A percentile compares a stretch with the other conserved stretches of the same genome.
phyloP scores from a whole-genome alignment of 78 protist species.

The Trichosphaerium sp. region DNA sequence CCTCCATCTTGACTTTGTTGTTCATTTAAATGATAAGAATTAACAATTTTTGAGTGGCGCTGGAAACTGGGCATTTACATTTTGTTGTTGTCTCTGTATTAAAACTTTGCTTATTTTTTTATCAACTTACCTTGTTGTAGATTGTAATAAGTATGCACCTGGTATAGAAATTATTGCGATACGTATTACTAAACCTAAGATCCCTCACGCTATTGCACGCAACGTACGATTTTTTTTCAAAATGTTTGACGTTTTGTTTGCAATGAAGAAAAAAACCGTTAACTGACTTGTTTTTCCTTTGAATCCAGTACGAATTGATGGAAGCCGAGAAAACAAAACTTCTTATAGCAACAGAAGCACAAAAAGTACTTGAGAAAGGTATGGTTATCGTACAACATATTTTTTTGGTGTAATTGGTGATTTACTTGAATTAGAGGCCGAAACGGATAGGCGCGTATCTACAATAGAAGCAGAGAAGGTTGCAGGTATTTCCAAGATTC shows the following conservation, averaged over 20 bases:
- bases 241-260: slow-evolving; percentile 9
- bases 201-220: slow-evolving; percentile 18
- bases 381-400: too few species aligned
- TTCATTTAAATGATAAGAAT: too few species aligned
- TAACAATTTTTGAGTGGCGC: too few species aligned
- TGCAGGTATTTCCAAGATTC: slow-evolving; percentile 4
- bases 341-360: slow-evolving; percentile 19
- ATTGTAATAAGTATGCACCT: background rate
- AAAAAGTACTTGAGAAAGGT: slow-evolving; percentile 17
- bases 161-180: slow-evolving; percentile 3
- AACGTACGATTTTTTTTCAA: background rate
- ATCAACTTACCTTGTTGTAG: too few species aligned
- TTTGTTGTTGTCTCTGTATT: too few species aligned
- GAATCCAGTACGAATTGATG: slow-evolving; percentile 24
- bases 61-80: too few species aligned
- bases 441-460: slow-evolving; percentile 21
- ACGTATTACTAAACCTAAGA: slow-evolving; percentile 28
- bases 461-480: slow-evolving; percentile 16
- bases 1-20: too few species aligned
- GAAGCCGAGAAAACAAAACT: slow-evolving; percentile 37
- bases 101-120: too few species aligned
- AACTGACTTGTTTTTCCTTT: too few species aligned
- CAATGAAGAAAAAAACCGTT: background rate
- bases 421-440: slow-evolving; percentile 12
- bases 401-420: background rate